Base-by-base conservation (phyloP, 2,329 filamentous ascomycete species). In the Aspergillus pseudotamarii region DNA sequence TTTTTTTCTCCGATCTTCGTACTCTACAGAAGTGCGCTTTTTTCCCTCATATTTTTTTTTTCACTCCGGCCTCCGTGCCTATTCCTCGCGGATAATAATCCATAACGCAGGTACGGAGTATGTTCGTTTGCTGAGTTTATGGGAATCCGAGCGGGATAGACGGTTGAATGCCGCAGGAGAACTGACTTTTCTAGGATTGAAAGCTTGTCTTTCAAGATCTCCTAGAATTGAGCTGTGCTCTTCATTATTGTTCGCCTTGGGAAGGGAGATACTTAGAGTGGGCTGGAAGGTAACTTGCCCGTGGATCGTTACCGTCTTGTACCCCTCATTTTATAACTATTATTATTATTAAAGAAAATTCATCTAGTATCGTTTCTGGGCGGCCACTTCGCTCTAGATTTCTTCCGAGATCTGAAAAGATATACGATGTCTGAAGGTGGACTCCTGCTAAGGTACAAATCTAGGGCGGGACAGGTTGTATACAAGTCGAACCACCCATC, bases 131-230 rank as follows among this genome's bases (percentile, higher is more conserved):
- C 12, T 36, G 34, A 3, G 34, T 36, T 12, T 34, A 10, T 32
- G 34, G 4, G 32, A 38, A 32, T 36, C 19, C 54, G 41, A 19
- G 59, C 48, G 41, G 59, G 56, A 48, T 43, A 60, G 59, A 12
- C 12, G 5, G 5, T 36, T 14, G 12, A 32, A 14, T 36, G 60
- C 63, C 54, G 57, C 51, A 60, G 53, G 53, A 55, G 48, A 57
- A 23, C n/a, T 21, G n/a, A 23, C 9, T 5, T 36, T 36, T 36
- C 12, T 36, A 14, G 34, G 34, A 14, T 36, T 36, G 11, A 34
- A 34, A 34, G 11, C 11, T 34, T 34, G 32, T 34, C 11, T 5
- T 34, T 14, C 11, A 26, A 26, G 3, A 26, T 19, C 0, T 6
- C 14, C 14, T 6, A 38, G 14, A 38, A 8, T 16, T 38, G 36